phyloP scores from a whole-genome alignment of 129 eudicot species.

The Saposhnikovia divaricata region DNA sequence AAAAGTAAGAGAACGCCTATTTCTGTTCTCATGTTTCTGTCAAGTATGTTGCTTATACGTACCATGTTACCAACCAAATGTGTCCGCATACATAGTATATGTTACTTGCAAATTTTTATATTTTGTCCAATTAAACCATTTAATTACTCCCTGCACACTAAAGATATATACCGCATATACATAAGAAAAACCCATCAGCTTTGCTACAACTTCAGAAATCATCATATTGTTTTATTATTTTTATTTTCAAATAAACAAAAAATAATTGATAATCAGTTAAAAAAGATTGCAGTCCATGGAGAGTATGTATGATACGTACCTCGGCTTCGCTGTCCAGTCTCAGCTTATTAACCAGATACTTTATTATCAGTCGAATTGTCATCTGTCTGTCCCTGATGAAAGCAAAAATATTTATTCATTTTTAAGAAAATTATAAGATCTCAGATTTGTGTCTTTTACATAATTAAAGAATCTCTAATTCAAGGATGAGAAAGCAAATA shows the following conservation, averaged over 20 bases:
- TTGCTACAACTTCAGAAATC: no score
- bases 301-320: constrained; percentile 34
- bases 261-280: no score
- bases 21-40: constrained; percentile 36
- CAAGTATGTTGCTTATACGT: neutral
- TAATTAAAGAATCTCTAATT: neutral
- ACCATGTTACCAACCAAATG: neutral
- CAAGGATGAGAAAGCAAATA: neutral
- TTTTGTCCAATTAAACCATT: neutral
- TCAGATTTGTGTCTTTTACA: neutral
- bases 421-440: neutral
- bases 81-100: neutral
- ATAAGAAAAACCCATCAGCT: no score
- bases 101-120: neutral
- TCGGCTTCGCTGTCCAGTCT: constrained; percentile 70
- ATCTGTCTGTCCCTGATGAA: constrained; percentile 64
- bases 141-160: neutral
- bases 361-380: constrained; percentile 66
- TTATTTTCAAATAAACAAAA: neutral
- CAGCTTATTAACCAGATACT: constrained; percentile 84
- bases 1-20: constrained; percentile 6
- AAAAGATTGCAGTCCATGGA: neutral
- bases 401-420: no score
- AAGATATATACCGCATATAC: no score
- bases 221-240: no score